Evolutionary conservation across 78 protist species (phyloP).

Genomic region (Monosiga brevicollis): DNA sequence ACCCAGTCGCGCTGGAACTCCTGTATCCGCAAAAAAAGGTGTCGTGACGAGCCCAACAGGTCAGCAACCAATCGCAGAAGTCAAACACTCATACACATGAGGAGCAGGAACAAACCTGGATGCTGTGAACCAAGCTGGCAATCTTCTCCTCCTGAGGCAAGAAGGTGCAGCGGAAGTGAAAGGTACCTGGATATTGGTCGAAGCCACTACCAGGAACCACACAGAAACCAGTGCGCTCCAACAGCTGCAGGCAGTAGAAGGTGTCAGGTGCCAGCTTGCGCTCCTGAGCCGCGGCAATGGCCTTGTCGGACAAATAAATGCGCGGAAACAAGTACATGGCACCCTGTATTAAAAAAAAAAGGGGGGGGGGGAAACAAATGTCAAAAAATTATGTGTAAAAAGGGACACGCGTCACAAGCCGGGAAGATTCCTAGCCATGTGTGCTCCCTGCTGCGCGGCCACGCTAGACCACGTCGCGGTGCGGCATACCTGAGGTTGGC

Average conservation of each 20-base stretch:
- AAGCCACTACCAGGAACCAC: conserved; percentile 98
- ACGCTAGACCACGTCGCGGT: no score
- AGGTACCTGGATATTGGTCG: conserved; percentile 89
- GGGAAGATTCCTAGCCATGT: no score
- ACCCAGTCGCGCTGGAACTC: no score
- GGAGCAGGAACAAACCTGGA: background rate
- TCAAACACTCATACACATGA: background rate
- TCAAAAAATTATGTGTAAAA: no score
- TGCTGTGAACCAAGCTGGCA: conserved; percentile 50
- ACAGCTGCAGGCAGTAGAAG: conserved; percentile 74
- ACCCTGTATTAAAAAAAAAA: conserved; percentile 24
- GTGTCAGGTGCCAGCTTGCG: conserved; percentile 77
- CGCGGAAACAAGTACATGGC: conserved; percentile 98
- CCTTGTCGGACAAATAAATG: conserved; percentile 76
- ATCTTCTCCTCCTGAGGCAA: conserved; percentile 92
- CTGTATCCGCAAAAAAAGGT: no score
- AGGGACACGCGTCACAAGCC: no score
- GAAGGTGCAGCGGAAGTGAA: conserved; percentile 96
- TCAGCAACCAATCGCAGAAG: no score
- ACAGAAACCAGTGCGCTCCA: conserved; percentile 85
- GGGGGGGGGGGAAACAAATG: background rate
- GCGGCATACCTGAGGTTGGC: conserved; percentile 44
- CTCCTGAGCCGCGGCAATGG: conserved; percentile 68
- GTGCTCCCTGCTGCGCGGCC: no score
- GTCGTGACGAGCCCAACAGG: no score